Conservation (phyloP, 2,329 filamentous ascomycete genomes). For the Ascocoryne sarcoides region DNA sequence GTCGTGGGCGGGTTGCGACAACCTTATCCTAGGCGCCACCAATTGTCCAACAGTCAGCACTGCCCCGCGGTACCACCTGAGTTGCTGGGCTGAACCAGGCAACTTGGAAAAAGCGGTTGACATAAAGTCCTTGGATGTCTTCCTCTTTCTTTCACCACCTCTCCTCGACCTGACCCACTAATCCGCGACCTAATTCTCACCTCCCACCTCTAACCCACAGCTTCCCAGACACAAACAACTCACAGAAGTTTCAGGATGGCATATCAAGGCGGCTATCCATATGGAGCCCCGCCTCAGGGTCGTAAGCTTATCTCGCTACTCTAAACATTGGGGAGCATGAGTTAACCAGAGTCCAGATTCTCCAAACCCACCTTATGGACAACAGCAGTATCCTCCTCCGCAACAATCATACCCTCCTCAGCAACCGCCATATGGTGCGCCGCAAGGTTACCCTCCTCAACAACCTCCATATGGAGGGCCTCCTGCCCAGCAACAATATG, state of each 20-base stretch:
- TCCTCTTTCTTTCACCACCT: background rate
- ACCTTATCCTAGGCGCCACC: no score
- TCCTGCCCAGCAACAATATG: conserved; percentile 9
- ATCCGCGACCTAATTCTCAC: no score
- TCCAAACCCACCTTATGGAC: conserved; percentile 9
- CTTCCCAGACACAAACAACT: no score
- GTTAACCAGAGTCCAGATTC: conserved; percentile 11
- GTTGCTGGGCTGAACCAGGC: no score
- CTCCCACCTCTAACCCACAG: background rate
- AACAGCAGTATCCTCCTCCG: conserved; percentile 2
- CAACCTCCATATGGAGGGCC: conserved; percentile 12
- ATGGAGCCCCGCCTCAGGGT: conserved; percentile 12
- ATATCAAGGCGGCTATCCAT: conserved; percentile 10
- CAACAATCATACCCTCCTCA: conserved; percentile 9
- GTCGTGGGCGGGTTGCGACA: no score
- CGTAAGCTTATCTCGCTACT: conserved; percentile 10
- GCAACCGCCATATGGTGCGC: conserved; percentile 5
- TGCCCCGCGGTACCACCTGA: conserved; percentile 1
- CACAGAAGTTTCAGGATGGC: conserved; percentile 12
- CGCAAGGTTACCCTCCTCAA: conserved; percentile 11
- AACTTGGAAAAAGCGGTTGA: no score
- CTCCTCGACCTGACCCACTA: background rate
- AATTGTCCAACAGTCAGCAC: conserved; percentile 1
- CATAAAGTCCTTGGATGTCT: background rate
- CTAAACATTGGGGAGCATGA: background rate